Evolutionary conservation across 2,329 filamentous ascomycete genomes (phyloP).

Genomic region (Colletotrichum camelliae): DNA sequence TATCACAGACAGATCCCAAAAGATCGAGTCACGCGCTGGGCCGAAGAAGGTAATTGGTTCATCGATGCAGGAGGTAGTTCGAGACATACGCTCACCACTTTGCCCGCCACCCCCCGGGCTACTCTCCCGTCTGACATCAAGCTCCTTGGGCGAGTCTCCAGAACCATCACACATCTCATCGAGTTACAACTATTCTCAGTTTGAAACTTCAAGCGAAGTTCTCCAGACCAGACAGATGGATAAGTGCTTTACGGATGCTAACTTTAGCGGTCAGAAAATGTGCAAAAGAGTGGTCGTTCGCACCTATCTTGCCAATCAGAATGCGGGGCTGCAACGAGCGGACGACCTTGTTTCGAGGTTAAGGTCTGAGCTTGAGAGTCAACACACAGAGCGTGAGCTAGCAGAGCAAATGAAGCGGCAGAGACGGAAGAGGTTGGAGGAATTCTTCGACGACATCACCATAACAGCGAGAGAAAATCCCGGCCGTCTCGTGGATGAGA

Average conservation of each 20-base stretch:
- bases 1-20: not conserved
- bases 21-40: not conserved
- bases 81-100: not conserved
- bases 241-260: not conserved
- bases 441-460: not conserved
- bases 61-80: not conserved
- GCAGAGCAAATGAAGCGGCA: not conserved
- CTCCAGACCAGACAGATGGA: not conserved
- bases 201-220: not conserved
- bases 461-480: not conserved
- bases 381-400: not conserved
- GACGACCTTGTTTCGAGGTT: not conserved
- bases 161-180: fast-evolving
- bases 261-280: not conserved
- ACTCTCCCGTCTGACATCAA: fast-evolving
- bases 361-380: not conserved
- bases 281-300: not conserved
- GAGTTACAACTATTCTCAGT: not conserved
- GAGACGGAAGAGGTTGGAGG: not conserved
- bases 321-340: not conserved
- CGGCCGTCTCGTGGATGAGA: not conserved
- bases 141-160: not conserved
- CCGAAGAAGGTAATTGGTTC: not conserved
- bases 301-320: not conserved
- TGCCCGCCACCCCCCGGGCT: not conserved